phyloP scores from a whole-genome alignment of 2,329 filamentous ascomycete species.

The Bretziella fagacearum region DNA sequence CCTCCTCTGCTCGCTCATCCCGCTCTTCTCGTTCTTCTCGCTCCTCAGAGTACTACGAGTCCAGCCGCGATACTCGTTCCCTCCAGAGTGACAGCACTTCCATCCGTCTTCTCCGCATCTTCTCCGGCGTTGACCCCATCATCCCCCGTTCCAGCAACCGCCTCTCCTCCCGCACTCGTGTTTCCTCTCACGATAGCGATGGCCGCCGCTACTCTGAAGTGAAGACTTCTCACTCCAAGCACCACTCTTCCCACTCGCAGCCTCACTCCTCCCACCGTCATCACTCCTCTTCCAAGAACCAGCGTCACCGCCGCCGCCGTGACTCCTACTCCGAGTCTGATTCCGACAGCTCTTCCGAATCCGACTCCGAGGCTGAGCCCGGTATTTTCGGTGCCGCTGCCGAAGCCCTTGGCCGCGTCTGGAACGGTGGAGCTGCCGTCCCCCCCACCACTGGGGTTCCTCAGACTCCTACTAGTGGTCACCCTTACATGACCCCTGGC shows the following conservation, averaged over 20 bases:
- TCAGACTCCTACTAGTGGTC: not conserved
- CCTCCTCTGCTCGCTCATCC: slow-evolving; percentile 1
- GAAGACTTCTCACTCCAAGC: not conserved
- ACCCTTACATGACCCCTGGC: not conserved
- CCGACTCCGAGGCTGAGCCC: slow-evolving; percentile 7
- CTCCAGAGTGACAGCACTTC: slow-evolving; percentile 8
- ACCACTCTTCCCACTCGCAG: not conserved
- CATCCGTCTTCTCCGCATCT: slow-evolving; percentile 14
- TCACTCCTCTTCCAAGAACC: not conserved
- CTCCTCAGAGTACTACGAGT: slow-evolving; percentile 4
- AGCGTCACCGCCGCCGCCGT: not conserved
- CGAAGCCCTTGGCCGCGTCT: not conserved
- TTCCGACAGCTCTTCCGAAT: not conserved
- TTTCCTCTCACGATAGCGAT: not conserved
- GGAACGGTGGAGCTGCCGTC: not conserved
- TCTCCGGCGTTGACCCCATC: slow-evolving; percentile 14
- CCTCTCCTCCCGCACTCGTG: slow-evolving; percentile 1
- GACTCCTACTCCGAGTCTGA: not conserved
- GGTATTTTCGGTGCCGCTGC: slow-evolving; percentile 25
- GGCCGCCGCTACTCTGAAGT: not conserved
- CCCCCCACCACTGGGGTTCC: not conserved
- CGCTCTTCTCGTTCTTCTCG: not conserved
- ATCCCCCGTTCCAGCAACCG: slow-evolving; percentile 6
- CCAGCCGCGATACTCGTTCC: not conserved
- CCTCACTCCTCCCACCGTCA: not conserved